A percentile compares a stretch with the other conserved stretches of the same genome.
phyloP scores from a whole-genome alignment of 768 basidiomycete genomes.

The Trametes gibbosa region DNA sequence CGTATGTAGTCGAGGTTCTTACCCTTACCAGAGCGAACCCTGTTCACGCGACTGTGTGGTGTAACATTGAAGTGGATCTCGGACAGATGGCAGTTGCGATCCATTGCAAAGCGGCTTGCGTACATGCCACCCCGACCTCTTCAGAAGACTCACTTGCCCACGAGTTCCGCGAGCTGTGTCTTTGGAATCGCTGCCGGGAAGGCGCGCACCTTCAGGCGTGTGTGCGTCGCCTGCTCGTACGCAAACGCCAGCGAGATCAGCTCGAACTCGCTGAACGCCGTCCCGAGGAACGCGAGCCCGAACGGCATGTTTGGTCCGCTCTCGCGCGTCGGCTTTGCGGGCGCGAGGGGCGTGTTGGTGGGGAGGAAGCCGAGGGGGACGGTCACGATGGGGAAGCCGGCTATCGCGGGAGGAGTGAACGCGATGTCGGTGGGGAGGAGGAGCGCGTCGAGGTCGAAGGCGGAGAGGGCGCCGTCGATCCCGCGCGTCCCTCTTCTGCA shows the following conservation, averaged over 20 bases:
- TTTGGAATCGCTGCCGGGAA: constrained; percentile 32
- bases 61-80: too few relatives aligned
- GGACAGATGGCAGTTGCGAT: too few relatives aligned
- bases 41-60: too few relatives aligned
- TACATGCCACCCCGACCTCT: too few relatives aligned
- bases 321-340: constrained; percentile 20
- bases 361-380: constrained; percentile 65
- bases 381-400: constrained; percentile 66
- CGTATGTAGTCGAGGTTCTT: too few relatives aligned
- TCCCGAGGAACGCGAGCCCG: constrained; percentile 60
- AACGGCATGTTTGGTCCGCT: constrained; percentile 30
- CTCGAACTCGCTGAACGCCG: constrained; percentile 57
- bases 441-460: constrained; percentile 34
- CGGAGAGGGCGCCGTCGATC: constrained; percentile 33
- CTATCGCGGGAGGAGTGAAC: constrained; percentile 44
- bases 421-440: constrained; percentile 26
- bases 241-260: constrained; percentile 60
- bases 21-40: too few relatives aligned
- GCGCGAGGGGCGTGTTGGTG: constrained; percentile 40
- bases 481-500: constrained; percentile 43
- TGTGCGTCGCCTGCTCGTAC: constrained; percentile 46
- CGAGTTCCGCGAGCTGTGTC: constrained; percentile 31
- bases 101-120: too few relatives aligned
- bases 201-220: constrained; percentile 28
- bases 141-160: constrained; percentile 21